phyloP scores from a whole-genome alignment of 2,329 filamentous ascomycete genomes.

The Exophiala spinifera region DNA sequence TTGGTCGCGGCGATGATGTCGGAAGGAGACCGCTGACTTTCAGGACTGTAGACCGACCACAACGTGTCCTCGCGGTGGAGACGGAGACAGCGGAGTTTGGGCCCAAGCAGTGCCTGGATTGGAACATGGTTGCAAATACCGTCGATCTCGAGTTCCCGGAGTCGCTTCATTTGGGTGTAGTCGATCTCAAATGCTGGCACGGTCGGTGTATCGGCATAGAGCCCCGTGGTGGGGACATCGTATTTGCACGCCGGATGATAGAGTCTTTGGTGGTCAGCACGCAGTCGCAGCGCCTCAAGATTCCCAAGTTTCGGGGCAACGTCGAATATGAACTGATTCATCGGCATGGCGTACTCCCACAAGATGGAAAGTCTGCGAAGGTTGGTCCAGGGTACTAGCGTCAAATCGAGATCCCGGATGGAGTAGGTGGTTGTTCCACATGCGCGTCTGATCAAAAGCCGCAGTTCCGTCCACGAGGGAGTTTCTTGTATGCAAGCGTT shows the following conservation, averaged over 20 bases:
- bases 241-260: slow-evolving; percentile 16
- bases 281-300: slow-evolving; percentile 18
- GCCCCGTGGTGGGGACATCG: not conserved
- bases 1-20: slow-evolving; percentile 22
- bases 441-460: slow-evolving; percentile 4
- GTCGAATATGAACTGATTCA: slow-evolving; percentile 14
- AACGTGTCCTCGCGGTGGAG: slow-evolving; percentile 16
- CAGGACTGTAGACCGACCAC: slow-evolving; percentile 14
- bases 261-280: slow-evolving; percentile 7
- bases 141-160: slow-evolving; percentile 26
- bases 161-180: slow-evolving; percentile 12
- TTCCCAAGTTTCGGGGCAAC: slow-evolving; percentile 12
- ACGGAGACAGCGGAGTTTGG: slow-evolving; percentile 16
- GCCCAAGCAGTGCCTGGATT: slow-evolving; percentile 18
- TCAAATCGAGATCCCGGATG: slow-evolving; percentile 4
- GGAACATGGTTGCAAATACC: slow-evolving; percentile 28
- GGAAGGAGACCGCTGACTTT: slow-evolving; percentile 18
- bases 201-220: slow-evolving; percentile 5
- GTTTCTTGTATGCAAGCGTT: not conserved
- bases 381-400: slow-evolving; percentile 14
- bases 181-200: slow-evolving; percentile 16
- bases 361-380: slow-evolving; percentile 14
- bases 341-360: slow-evolving; percentile 7
- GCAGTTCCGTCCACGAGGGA: slow-evolving; percentile 12
- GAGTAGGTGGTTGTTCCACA: not conserved